Evolutionary conservation across 2,329 filamentous ascomycete genomes (phyloP), one percentile per base, ranked within the genome.

Genomic region (Ascochyta viciae-villosae): DNA sequence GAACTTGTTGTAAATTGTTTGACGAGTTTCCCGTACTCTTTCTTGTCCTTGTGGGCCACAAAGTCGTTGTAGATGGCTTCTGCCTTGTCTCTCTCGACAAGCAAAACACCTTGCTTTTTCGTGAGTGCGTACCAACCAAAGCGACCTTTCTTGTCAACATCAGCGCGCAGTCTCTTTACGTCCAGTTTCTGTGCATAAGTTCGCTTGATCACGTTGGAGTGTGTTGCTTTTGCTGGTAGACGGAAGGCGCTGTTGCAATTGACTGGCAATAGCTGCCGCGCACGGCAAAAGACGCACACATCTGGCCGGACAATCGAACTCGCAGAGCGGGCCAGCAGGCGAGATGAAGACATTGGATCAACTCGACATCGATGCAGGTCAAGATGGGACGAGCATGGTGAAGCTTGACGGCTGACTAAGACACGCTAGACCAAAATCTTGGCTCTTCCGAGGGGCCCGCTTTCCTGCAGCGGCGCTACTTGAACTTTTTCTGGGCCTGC

Each of bases 51-150:
- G 4, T 65, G 58, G 13, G 52, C 50, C 9, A 68, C 45, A 24
- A 73, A 72, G 9, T 73, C 66, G 45, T 47, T 46, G 35, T 68
- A 61, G n/a, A 74, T 63, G 34, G 58, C 54, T 27, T 71, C 61
- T 34, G 69, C 68, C 6, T 44, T 59, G 12, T 50, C 22, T 7
- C 59, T 34, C 22, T 64, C 55, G 5, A 52, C 22, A 34, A 68
- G 60, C 4, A 52, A 29, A 27, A 72, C 42, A 4, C 56, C 60
- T 31, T 69, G 62, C 7, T 49, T 50, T 22, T 63, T 58, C 27
- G 50, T 60, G 37, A 69, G 37, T 13, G 42, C 60, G 34, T 68
- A 72, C 40, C 62, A 65, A 26, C 58, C 61, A 3, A 61, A 12
- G 12, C 70, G 68, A 24, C 37, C 51, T 23, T 61, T 65, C 35